Base-by-base conservation (phyloP, 768 basidiomycete genomes). In the Tricholoma terreum region DNA sequence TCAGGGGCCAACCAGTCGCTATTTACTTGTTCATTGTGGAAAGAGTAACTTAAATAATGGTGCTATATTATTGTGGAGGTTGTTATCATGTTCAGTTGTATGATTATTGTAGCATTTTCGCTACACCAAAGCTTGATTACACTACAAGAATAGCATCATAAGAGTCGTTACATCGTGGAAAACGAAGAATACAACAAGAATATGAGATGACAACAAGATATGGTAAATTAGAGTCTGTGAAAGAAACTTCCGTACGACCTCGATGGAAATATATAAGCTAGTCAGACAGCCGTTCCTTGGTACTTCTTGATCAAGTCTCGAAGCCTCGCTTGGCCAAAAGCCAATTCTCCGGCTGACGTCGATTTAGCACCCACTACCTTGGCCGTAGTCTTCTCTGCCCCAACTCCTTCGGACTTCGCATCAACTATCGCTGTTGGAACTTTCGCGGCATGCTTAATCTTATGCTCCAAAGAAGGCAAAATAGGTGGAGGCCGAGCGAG, bases 291-390 rank as follows among this genome's bases (percentile, higher is more conserved):
- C 69, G 68, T 46, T 24, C 77, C 77, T 71, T 92, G 90, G 67
- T 91, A 92, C 65, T 90, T 88, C 81, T 85, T 87, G 68, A 92
- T 92, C 59, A 92, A 74, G 71, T 91, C 89, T 55, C 88, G 75
- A 62, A 92, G 71, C 58, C 86, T 76, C 12, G 89, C 89, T 70
- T 91, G 86, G 12, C 90, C 90, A 72, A 91, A 90, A 9, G 83
- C 86, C 56, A 87, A 69, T 38, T 88, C 86, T 1, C 73, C 73
- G 15, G 63, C 58, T 35, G 67, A 10, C 55, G 50, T 60, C 36
- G 68, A 63, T 61, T 69, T 69, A 42, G 63, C 56, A 40, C 67
- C 55, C 14, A 62, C 56, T 11, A 58, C 52, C 36, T 65, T 63
- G 31, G 62, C 46, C 10, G 66, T 22, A 43, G 53, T 57, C 24